A percentile compares a stretch with the other conserved stretches of the same genome.
These are phyloP conservation scores for Neonectria faginata DNA, from an alignment of 2,329 filamentous ascomycete genomes.

Conservation along the genomic window DNA sequence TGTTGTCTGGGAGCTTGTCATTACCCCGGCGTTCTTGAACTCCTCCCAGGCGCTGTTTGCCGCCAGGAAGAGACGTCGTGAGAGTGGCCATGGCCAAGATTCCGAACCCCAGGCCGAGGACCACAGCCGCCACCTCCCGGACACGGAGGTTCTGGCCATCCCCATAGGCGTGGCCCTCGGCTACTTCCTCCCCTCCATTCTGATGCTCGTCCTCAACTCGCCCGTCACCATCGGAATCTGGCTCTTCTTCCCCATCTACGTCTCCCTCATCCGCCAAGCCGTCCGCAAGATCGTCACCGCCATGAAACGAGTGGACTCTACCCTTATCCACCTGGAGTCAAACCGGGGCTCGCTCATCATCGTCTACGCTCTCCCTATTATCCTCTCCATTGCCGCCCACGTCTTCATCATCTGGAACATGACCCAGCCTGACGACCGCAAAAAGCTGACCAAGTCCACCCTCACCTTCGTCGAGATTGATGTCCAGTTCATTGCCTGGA, in stretches of 20 bases:
- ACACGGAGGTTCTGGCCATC: conserved; percentile 68
- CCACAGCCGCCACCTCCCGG: conserved; percentile 54
- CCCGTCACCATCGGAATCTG: conserved; percentile 57
- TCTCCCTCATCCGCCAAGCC: conserved; percentile 56
- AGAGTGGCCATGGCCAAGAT: conserved; percentile 34
- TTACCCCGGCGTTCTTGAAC: conserved; percentile 62
- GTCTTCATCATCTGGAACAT: conserved; percentile 56
- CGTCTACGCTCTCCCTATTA: conserved; percentile 60
- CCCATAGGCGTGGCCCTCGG: conserved; percentile 61
- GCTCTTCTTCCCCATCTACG: conserved; percentile 65
- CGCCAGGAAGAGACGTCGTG: conserved; percentile 28
- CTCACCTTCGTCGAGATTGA: conserved; percentile 62
- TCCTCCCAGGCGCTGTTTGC: conserved; percentile 53
- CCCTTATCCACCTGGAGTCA: conserved; percentile 58
- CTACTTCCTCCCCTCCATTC: conserved; percentile 58
- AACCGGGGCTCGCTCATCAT: conserved; percentile 52
- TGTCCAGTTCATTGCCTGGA: conserved; percentile 57
- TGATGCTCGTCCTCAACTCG: conserved; percentile 58
- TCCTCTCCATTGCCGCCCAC: conserved; percentile 58
- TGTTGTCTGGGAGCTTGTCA: conserved; percentile 63
- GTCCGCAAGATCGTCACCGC: conserved; percentile 48
- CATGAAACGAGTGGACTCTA: conserved; percentile 44
- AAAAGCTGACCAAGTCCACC: conserved; percentile 62
- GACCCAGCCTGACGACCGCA: conserved; percentile 57
- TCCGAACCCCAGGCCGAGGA: conserved; percentile 33